phyloP scores from a whole-genome alignment of 768 basidiomycete genomes.

The Collybiopsis confluens region DNA sequence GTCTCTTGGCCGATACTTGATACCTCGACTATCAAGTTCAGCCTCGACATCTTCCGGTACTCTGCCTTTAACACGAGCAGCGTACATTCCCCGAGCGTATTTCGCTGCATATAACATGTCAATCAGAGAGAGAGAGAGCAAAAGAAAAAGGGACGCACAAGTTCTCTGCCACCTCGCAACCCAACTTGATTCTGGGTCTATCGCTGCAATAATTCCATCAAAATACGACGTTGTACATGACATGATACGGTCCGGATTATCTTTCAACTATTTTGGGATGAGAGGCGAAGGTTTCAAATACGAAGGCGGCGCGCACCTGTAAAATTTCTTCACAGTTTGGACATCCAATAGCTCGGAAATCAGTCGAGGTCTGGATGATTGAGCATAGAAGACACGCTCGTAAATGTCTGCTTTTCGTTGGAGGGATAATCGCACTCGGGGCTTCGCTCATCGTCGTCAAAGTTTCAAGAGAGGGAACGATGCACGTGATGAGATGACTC shows the following conservation, averaged over 20 bases:
- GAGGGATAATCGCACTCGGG: conserved; percentile 40
- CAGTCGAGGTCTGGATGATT: conserved; percentile 75
- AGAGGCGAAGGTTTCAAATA: neutral
- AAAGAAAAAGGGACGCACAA: conserved; percentile 43
- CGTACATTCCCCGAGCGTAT: conserved; percentile 89
- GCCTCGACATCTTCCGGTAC: conserved; percentile 83
- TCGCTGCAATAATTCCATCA: conserved; percentile 86
- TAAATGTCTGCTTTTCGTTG: conserved; percentile 67
- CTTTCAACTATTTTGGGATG: conserved; percentile 68
- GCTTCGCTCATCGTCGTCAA: conserved; percentile 5
- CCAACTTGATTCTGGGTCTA: conserved; percentile 88
- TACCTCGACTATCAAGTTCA: conserved; percentile 70
- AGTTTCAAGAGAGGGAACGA: too few species aligned
- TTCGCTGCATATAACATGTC: conserved; percentile 53
- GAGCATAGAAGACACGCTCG: conserved; percentile 95
- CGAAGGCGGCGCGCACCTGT: conserved; percentile 54
- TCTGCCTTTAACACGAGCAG: conserved; percentile 81
- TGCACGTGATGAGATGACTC: too few species aligned
- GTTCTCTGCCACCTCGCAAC: conserved; percentile 95
- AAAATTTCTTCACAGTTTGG: conserved; percentile 97
- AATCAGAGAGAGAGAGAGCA: neutral
- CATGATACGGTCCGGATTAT: conserved; percentile 74
- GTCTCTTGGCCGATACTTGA: conserved; percentile 84
- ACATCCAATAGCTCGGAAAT: conserved; percentile 85
- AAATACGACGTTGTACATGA: conserved; percentile 90